These are phyloP conservation scores for Trichopus zeylanicus DNA, from an alignment of 116 monocot genomes.

Conservation along the genomic window DNA sequence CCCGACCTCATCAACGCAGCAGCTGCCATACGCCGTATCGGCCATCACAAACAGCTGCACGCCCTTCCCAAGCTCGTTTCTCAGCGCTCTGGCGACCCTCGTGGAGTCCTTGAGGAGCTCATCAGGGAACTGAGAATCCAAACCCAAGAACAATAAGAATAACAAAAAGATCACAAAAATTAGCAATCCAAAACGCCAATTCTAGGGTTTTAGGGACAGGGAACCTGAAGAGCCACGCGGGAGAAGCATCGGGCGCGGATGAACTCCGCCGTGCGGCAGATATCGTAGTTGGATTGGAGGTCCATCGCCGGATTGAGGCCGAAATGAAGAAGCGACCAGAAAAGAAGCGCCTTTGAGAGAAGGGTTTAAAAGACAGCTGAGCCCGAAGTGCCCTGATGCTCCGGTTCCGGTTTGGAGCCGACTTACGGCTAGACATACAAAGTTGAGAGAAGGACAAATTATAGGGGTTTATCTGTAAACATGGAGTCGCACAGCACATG, in stretches of 20 bases:
- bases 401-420: too few relatives aligned
- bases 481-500: too few relatives aligned
- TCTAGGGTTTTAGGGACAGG: slow-evolving; percentile 2
- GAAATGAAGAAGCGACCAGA: neutral
- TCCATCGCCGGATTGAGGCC: slow-evolving; percentile 27
- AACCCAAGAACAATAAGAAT: slow-evolving; percentile 1
- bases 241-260: slow-evolving; percentile 49
- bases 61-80: slow-evolving; percentile 41
- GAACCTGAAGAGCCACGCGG: slow-evolving; percentile 73
- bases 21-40: slow-evolving; percentile 88
- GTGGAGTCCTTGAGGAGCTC: slow-evolving; percentile 77
- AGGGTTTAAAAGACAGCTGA: too few relatives aligned
- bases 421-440: too few relatives aligned
- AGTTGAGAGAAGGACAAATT: too few relatives aligned
- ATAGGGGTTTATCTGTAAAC: too few relatives aligned
- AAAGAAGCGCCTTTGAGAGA: neutral
- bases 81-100: slow-evolving; percentile 49
- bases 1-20: slow-evolving; percentile 90
- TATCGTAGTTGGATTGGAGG: slow-evolving; percentile 57
- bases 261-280: slow-evolving; percentile 53
- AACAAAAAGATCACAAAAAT: neutral
- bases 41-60: slow-evolving; percentile 83
- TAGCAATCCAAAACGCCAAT: neutral
- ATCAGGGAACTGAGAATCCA: slow-evolving; percentile 61
- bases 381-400: too few relatives aligned